These are phyloP conservation scores for Oenanthe sinensis DNA, from an alignment of 129 eudicot genomes.

Conservation along the genomic window DNA sequence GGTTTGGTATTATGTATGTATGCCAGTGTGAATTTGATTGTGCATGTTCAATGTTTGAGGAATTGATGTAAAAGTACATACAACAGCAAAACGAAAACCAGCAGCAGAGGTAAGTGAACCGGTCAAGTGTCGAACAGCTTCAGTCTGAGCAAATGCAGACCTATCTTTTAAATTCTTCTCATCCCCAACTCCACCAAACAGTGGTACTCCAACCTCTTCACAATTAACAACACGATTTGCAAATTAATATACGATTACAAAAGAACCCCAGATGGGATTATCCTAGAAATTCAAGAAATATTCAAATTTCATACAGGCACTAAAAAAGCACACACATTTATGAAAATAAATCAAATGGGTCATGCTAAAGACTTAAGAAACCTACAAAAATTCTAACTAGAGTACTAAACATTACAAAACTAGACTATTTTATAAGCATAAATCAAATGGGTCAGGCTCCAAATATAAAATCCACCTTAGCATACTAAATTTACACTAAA, in stretches of 20 bases:
- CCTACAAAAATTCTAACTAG: neutral
- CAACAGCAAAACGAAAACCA: constrained; percentile 79
- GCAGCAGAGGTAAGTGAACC: constrained; percentile 60
- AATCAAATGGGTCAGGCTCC: no score
- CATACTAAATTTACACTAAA: neutral
- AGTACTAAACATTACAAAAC: no score
- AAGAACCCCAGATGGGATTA: no score
- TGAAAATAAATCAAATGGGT: neutral
- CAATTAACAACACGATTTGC: no score
- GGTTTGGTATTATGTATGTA: neutral
- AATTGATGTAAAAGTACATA: constrained; percentile 12
- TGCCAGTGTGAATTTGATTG: neutral
- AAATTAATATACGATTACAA: neutral
- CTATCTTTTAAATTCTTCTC: constrained; percentile 18
- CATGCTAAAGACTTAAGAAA: neutral
- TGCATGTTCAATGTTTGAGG: neutral
- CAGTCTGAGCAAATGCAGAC: constrained; percentile 27
- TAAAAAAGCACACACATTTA: neutral
- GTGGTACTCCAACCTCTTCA: neutral
- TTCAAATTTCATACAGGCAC: neutral
- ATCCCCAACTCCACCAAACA: constrained; percentile 18
- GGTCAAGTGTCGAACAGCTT: constrained; percentile 64
- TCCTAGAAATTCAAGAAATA: neutral
- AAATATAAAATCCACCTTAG: no score
- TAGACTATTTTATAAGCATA: no score